Conservation (phyloP, 371 early-diverging fungal species). For the Rhizopus microsporus region DNA sequence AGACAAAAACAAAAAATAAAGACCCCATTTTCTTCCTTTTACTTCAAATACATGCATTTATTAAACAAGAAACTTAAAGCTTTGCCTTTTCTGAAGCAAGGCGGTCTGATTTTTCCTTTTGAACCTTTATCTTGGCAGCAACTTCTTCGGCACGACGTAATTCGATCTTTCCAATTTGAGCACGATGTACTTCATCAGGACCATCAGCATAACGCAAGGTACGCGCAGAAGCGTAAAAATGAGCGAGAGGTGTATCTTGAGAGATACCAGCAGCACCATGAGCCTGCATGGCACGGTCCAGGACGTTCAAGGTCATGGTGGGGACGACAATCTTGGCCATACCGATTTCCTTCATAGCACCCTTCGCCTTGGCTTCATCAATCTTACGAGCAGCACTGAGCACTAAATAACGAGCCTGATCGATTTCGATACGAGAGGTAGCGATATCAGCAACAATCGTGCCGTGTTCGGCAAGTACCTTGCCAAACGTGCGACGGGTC, state of each 20-base stretch:
- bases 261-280: slow-evolving; percentile 91
- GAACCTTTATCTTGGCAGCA: slow-evolving; percentile 27
- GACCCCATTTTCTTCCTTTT: neutral
- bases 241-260: slow-evolving; percentile 85
- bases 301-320: slow-evolving; percentile 66
- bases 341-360: slow-evolving; percentile 88
- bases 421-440: slow-evolving; percentile 85
- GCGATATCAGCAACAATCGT: slow-evolving; percentile 82
- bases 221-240: slow-evolving; percentile 79
- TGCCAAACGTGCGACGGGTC: slow-evolving; percentile 85
- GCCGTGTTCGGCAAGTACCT: slow-evolving; percentile 78
- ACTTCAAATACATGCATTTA: neutral
- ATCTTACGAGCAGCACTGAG: slow-evolving; percentile 89
- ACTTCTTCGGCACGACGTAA: slow-evolving; percentile 48
- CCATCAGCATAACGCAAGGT: slow-evolving; percentile 93
- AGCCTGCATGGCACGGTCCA: slow-evolving; percentile 91
- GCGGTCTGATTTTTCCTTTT: slow-evolving; percentile 35
- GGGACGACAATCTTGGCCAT: slow-evolving; percentile 93
- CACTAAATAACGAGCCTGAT: slow-evolving; percentile 88
- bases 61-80: slow-evolving; percentile 13
- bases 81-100: slow-evolving; percentile 21
- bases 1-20: neutral
- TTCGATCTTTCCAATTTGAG: slow-evolving; percentile 49
- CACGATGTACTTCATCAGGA: slow-evolving; percentile 45
- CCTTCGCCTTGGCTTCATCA: slow-evolving; percentile 85